Percentiles rank a stretch among this genome's conserved stretches.
Evolutionary conservation across 225 moss, liverwort and hornwort species (phyloP).

Genomic region (Pseudisothecium myosuroides): DNA sequence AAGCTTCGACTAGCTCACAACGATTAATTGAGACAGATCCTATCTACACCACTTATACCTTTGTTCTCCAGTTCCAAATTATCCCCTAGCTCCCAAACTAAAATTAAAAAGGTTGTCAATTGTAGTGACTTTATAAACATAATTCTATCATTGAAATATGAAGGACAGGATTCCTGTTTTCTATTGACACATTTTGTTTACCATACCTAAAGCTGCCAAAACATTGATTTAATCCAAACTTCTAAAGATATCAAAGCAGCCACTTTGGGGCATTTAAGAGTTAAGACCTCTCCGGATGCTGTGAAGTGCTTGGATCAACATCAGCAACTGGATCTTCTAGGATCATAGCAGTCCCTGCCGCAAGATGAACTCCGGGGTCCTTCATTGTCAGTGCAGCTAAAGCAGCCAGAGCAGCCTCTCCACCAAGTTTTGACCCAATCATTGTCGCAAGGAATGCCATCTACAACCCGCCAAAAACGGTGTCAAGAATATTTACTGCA

Average conservation of each 20-base stretch:
- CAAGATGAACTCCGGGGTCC: conserved; percentile 74
- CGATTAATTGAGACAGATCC: background rate
- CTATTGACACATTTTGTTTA: background rate
- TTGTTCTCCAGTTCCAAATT: background rate
- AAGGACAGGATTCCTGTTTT: background rate
- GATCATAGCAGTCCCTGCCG: conserved; percentile 66
- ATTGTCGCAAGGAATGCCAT: conserved; percentile 90
- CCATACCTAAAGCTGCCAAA: background rate
- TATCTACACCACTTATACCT: background rate
- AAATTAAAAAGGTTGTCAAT: background rate
- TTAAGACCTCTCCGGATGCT: conserved; percentile 48
- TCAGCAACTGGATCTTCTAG: conserved; percentile 37
- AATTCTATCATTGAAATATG: background rate
- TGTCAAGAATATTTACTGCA: background rate
- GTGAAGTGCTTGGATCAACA: conserved; percentile 20
- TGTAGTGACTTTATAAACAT: background rate
- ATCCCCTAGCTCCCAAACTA: background rate
- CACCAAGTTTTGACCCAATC: conserved; percentile 77
- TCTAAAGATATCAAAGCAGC: background rate
- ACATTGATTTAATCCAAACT: background rate
- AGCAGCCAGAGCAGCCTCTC: conserved; percentile 77
- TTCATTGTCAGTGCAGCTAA: conserved; percentile 60
- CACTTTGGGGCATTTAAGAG: background rate
- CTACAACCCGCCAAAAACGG: conserved; percentile 24
- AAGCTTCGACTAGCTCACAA: background rate